phyloP scores from a whole-genome alignment of 2,329 filamentous ascomycete species.

The Tolypocladium album region DNA sequence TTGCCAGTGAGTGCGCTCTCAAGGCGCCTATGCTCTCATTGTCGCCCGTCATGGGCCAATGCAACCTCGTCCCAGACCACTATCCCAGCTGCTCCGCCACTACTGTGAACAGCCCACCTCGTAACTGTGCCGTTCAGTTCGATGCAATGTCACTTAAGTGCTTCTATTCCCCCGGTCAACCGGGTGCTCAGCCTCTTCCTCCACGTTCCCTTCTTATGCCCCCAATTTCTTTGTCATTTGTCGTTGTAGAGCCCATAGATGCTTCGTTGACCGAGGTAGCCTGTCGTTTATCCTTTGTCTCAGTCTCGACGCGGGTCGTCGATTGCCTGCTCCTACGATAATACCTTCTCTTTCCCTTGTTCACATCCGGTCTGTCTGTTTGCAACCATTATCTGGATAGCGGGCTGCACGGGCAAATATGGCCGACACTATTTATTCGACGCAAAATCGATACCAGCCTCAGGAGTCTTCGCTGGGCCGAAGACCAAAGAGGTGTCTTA shows the following conservation, averaged over 20 bases:
- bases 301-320: conserved; percentile 26
- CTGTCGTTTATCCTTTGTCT: conserved; percentile 23
- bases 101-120: conserved; percentile 13
- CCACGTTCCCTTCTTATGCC: conserved; percentile 23
- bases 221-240: conserved; percentile 13
- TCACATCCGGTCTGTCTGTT: background rate
- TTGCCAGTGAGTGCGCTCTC: background rate
- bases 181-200: conserved; percentile 15
- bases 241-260: conserved; percentile 18
- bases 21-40: background rate
- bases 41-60: background rate
- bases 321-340: conserved; percentile 8
- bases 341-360: conserved; percentile 4
- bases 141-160: conserved; percentile 14
- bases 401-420: conserved; percentile 28
- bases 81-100: conserved; percentile 10
- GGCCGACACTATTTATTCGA: conserved; percentile 25
- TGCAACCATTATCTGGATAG: conserved; percentile 16
- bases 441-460: conserved; percentile 26
- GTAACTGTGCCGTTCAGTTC: conserved; percentile 14
- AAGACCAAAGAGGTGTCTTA: conserved; percentile 43
- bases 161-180: conserved; percentile 14
- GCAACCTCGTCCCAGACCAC: conserved; percentile 4
- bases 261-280: conserved; percentile 35
- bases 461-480: conserved; percentile 45